Conservation (phyloP, 2,329 filamentous ascomycete genomes). For the Aspergillus pseudoterreus region DNA sequence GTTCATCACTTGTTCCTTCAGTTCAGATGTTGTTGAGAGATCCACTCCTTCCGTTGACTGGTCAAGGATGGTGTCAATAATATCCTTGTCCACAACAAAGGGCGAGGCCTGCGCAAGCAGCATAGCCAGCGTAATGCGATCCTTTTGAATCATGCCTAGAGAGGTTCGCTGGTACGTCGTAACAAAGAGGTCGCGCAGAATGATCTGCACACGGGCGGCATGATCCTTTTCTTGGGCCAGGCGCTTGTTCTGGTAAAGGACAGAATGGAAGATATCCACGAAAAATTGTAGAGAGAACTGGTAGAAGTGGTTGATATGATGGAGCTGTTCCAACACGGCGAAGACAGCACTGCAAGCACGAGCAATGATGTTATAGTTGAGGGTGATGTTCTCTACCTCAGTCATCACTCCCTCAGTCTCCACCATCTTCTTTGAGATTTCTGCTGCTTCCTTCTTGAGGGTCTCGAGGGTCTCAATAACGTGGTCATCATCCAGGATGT, state of each 20-base stretch:
- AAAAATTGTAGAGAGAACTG: constrained; percentile 99
- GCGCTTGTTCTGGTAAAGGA: constrained; percentile 75
- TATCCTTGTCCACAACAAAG: constrained; percentile 85
- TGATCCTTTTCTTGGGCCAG: constrained; percentile 69
- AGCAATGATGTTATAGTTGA: constrained; percentile 90
- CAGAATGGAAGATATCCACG: constrained; percentile 92
- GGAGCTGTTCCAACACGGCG: constrained; percentile 91
- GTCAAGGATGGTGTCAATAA: constrained; percentile 85
- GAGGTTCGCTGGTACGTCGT: constrained; percentile 93
- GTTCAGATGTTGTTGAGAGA: constrained; percentile 64
- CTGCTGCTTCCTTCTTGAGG: constrained; percentile 93
- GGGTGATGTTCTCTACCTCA: constrained; percentile 93
- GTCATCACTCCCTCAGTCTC: constrained; percentile 98
- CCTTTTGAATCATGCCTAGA: constrained; percentile 85
- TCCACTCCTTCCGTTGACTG: constrained; percentile 71
- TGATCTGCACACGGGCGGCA: constrained; percentile 77
- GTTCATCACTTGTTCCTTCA: constrained; percentile 64
- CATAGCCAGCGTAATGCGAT: constrained; percentile 90
- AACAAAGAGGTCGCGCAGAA: constrained; percentile 86
- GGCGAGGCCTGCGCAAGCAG: constrained; percentile 94
- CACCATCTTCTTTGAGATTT: constrained; percentile 93
- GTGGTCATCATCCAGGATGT: constrained; percentile 96
- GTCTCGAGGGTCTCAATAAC: constrained; percentile 98
- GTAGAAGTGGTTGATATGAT: constrained; percentile 98
- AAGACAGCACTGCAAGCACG: constrained; percentile 96